These are phyloP conservation scores for Orobanche coerulescens DNA, from an alignment of 257 asterid genomes.

Conservation along the genomic window DNA sequence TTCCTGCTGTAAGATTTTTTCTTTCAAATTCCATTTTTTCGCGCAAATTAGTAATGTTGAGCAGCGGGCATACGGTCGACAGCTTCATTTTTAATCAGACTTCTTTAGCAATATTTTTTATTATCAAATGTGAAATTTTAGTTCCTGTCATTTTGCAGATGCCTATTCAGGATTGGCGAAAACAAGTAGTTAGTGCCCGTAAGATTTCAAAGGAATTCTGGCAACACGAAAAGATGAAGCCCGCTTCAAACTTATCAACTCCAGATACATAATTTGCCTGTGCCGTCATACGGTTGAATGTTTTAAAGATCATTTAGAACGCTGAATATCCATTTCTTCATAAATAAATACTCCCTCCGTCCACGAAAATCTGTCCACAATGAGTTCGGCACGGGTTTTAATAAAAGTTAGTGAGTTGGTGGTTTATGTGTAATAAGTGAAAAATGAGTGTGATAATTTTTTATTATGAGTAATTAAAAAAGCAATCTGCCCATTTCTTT, in stretches of 20 bases:
- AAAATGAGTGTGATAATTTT: too few relatives aligned
- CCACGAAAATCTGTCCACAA: too few relatives aligned
- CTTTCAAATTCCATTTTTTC: conserved; percentile 1
- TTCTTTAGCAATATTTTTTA: not conserved
- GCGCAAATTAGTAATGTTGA: not conserved
- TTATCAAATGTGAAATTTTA: not conserved
- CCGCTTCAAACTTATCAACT: not conserved
- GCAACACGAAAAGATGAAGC: conserved; percentile 14
- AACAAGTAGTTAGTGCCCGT: conserved; percentile 50
- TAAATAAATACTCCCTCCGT: too few relatives aligned
- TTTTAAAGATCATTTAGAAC: too few relatives aligned
- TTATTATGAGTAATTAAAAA: too few relatives aligned
- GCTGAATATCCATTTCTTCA: too few relatives aligned
- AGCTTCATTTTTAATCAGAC: not conserved
- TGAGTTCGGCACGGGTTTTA: too few relatives aligned
- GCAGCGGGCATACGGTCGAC: not conserved
- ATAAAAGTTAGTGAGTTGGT: too few relatives aligned
- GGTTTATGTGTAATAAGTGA: too few relatives aligned
- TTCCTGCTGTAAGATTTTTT: conserved; percentile 79
- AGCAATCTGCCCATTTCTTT: too few relatives aligned
- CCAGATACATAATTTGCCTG: too few relatives aligned
- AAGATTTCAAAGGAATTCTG: conserved; percentile 28
- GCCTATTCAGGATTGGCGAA: conserved; percentile 74
- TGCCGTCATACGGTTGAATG: too few relatives aligned
- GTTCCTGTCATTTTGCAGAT: conserved; percentile 35